These are phyloP conservation scores for Coffea eugenioides DNA, from an alignment of 257 asterid species.

Conservation along the genomic window DNA sequence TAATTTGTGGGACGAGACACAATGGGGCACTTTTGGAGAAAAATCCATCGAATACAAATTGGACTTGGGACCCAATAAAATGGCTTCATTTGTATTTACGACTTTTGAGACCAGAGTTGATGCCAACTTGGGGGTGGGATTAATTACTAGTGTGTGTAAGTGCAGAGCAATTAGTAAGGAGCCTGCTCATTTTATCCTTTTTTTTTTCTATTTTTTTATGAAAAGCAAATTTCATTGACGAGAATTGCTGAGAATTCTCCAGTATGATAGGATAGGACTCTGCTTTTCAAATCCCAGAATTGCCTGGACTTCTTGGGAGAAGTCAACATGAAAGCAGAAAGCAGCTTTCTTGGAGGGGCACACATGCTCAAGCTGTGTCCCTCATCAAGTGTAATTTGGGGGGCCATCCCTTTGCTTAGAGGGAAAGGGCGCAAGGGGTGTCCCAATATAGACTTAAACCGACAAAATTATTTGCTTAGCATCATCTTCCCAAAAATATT, in stretches of 20 bases:
- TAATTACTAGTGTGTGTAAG: background rate
- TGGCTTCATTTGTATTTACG: background rate
- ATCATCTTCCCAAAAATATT: background rate
- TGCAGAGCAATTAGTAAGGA: background rate
- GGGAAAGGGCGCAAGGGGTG: background rate
- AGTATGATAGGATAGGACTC: background rate
- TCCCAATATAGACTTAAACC: background rate
- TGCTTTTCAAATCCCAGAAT: background rate
- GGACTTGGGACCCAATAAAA: background rate
- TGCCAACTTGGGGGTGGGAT: background rate
- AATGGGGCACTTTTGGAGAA: background rate
- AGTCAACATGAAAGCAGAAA: constrained; percentile 7
- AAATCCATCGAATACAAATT: background rate
- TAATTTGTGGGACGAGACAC: background rate
- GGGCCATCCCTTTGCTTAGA: background rate
- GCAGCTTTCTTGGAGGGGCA: background rate
- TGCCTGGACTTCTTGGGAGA: background rate
- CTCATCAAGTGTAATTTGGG: background rate
- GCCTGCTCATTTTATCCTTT: background rate
- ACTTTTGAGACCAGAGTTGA: background rate
- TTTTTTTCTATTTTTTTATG: no score
- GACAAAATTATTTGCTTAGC: background rate
- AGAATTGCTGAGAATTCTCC: no score
- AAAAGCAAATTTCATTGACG: no score
- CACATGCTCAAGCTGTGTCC: background rate